These are phyloP conservation scores for Penicillium paxilli DNA, from an alignment of 495 filamentous ascomycete genomes.

Conservation along the genomic window DNA sequence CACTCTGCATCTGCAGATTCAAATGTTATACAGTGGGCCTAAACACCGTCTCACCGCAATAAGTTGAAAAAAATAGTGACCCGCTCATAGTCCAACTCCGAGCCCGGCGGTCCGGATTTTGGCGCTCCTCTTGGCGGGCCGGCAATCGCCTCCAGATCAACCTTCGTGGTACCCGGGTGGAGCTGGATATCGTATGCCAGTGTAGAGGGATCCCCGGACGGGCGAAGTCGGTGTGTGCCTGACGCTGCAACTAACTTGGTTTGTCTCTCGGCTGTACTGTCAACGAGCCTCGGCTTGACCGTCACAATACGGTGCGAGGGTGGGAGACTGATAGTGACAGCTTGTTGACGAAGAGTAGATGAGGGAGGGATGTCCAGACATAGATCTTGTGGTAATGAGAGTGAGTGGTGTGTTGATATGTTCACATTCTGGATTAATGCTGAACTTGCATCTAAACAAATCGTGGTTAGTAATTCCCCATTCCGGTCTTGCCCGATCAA, in stretches of 20 bases:
- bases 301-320: constrained; percentile 63
- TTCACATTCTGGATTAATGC: constrained; percentile 66
- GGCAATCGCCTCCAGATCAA: constrained; percentile 67
- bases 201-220: constrained; percentile 42
- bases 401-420: constrained; percentile 63
- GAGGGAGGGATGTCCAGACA: constrained; percentile 61
- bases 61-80: constrained; percentile 63
- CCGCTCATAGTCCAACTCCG: constrained; percentile 67
- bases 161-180: constrained; percentile 60
- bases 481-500: background rate
- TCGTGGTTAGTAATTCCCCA: constrained; percentile 9
- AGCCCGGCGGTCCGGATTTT: constrained; percentile 47
- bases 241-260: constrained; percentile 64
- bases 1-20: too few relatives aligned
- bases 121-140: constrained; percentile 57
- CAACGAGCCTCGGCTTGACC: constrained; percentile 59
- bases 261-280: constrained; percentile 56
- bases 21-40: background rate
- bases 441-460: constrained; percentile 47
- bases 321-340: constrained; percentile 64
- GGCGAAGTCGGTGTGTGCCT: constrained; percentile 45
- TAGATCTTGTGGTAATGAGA: constrained; percentile 55
- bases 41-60: constrained; percentile 27
- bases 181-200: constrained; percentile 63
- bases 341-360: constrained; percentile 61